Evolutionary conservation across 75 land plant species (phyloP).

Genomic region (Sequoia sempervirens): DNA sequence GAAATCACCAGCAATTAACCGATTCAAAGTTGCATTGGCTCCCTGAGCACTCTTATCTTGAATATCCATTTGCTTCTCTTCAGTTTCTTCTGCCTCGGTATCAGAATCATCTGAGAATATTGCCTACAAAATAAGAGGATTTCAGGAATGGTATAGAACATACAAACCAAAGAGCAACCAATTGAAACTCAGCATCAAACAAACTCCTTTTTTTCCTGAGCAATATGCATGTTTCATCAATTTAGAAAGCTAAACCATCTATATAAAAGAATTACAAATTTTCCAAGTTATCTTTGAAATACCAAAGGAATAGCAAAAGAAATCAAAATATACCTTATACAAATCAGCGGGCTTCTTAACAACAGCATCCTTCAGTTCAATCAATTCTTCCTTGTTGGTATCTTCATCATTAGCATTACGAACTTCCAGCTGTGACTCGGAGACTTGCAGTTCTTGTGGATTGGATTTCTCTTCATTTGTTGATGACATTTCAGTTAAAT

Average conservation of each 20-base stretch:
- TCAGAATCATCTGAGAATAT: slow-evolving; percentile 98
- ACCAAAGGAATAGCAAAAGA: slow-evolving; percentile 1
- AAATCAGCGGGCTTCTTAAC: slow-evolving; percentile 92
- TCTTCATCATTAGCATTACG: not conserved
- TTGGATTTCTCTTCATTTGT: not conserved
- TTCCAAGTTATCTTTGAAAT: not conserved
- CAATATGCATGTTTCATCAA: not conserved
- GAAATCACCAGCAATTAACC: slow-evolving; percentile 92
- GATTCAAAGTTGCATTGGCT: slow-evolving; percentile 69
- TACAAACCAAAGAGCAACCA: no score
- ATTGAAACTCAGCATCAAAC: no score
- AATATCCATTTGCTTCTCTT: slow-evolving; percentile 16
- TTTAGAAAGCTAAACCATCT: not conserved
- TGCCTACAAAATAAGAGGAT: slow-evolving; percentile 43
- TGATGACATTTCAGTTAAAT: slow-evolving; percentile 6
- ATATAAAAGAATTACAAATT: not conserved
- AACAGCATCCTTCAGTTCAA: slow-evolving; percentile 31
- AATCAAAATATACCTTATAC: slow-evolving; percentile 64
- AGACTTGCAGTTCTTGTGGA: not conserved
- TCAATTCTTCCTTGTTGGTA: slow-evolving; percentile 16
- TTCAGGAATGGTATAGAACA: no score
- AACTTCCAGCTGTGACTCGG: not conserved
- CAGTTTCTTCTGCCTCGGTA: slow-evolving; percentile 44
- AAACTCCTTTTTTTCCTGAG: no score
- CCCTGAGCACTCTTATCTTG: slow-evolving; percentile 49